Base-by-base conservation (phyloP, 2,329 filamentous ascomycete species). In the Venturiaceae sp. region DNA sequence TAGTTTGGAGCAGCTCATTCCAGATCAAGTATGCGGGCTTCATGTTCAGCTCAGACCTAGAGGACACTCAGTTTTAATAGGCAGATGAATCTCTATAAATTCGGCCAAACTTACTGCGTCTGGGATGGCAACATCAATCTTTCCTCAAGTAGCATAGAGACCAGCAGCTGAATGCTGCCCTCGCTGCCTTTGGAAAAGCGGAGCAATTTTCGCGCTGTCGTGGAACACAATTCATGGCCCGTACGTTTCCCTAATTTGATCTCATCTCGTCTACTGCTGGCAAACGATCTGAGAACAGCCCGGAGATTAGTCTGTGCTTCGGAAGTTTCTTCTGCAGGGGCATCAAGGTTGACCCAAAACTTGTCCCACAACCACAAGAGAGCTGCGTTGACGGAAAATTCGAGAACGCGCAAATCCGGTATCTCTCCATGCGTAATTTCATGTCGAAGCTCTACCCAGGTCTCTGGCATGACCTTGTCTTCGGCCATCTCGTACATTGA, bases 401-500 rank as follows among this genome's bases (percentile, higher is more conserved):
- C 55, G 19, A 58, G 39, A 6, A 34, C 19, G 36, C 44, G 39
- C 34, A 58, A 28, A 52, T 44, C 55, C 14, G 55, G 55, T 2
- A 58, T 34, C 26, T 36, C n/a, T 8, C 55, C 55, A 52, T 58
- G 55, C n/a, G 55, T 58, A 30, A 58, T 58, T 11, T 58, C 55
- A 37, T 58, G 55, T 5, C 55, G 28, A 28, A 58, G 33, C 30
- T 52, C 39, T 23, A 58, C 55, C 55, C 55, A 58, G 14, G 14
- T 41, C 33, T 52, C 44, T 1, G 39, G 44, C 55, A 58, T 28
- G 21, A 30, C 26, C n/a, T 30, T 47, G 28, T 36, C 30, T 36
- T 52, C 39, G 11, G 55, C 55, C 16, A 58, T 44, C 26, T 47
- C 55, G 34, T 33, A 58, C 55, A 58, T 58, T 14, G 39, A 50